Evolutionary conservation across 257 asterid species (phyloP).

Genomic region (Leptodermis oblonga): DNA sequence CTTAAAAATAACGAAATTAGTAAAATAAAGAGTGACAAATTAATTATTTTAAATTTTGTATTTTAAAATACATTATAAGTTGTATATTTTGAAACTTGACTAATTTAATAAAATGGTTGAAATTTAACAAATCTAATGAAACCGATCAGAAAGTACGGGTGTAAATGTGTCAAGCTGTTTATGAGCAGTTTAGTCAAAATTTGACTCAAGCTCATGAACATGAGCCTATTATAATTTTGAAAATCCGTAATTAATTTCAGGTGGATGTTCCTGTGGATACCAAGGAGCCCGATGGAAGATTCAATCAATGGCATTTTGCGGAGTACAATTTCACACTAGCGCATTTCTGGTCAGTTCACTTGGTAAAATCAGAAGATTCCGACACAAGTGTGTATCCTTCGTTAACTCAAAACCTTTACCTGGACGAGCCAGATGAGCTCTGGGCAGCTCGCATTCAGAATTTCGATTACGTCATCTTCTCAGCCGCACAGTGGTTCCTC

Average conservation of each 20-base stretch:
- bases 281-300: conserved; percentile 33
- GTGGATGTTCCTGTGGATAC: conserved; percentile 60
- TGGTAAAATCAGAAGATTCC: conserved; percentile 35
- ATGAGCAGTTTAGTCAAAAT: too few relatives aligned
- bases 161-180: too few relatives aligned
- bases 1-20: too few relatives aligned
- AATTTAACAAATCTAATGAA: too few relatives aligned
- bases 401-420: conserved; percentile 40
- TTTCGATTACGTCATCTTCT: conserved; percentile 49
- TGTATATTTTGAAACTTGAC: too few relatives aligned
- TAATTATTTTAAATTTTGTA: too few relatives aligned
- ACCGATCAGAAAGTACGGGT: too few relatives aligned
- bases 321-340: conserved; percentile 52
- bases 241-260: conserved; percentile 16
- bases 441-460: conserved; percentile 48
- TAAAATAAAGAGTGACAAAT: too few relatives aligned
- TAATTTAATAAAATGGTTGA: too few relatives aligned
- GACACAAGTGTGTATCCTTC: conserved; percentile 31
- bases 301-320: conserved; percentile 43
- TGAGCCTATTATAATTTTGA: too few relatives aligned
- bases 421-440: conserved; percentile 48
- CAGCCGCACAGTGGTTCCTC: conserved; percentile 65
- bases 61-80: too few relatives aligned
- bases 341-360: conserved; percentile 48
- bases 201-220: background rate